Evolutionary conservation across 169 alveolate species (phyloP).

Genomic region (Cardiosporidium cionae): DNA sequence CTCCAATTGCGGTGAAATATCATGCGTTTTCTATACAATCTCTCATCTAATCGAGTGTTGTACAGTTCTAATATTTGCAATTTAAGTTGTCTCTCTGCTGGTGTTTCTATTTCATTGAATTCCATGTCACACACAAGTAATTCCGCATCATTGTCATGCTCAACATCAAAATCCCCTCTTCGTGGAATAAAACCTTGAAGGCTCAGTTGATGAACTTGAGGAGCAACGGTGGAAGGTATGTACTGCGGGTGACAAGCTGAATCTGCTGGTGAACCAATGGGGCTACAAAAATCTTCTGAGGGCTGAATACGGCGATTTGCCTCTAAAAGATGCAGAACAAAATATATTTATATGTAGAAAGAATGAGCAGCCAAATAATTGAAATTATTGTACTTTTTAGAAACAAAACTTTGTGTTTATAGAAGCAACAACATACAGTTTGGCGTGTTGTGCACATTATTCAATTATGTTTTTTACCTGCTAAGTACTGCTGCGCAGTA

Average conservation of each 20-base stretch:
- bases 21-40: conserved; percentile 67
- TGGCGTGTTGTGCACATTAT: too few relatives aligned
- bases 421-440: too few relatives aligned
- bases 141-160: conserved; percentile 95
- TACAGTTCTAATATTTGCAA: conserved; percentile 43
- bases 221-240: background rate
- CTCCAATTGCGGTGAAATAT: conserved; percentile 60
- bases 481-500: too few relatives aligned
- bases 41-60: conserved; percentile 75
- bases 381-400: too few relatives aligned
- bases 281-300: too few relatives aligned
- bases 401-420: too few relatives aligned
- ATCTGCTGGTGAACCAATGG: background rate
- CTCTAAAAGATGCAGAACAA: too few relatives aligned
- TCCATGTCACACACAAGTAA: conserved; percentile 89
- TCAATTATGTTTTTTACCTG: too few relatives aligned
- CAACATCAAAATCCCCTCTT: conserved; percentile 95
- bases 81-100: conserved; percentile 6
- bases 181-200: conserved; percentile 83
- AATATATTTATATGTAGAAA: too few relatives aligned
- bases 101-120: conserved; percentile 54
- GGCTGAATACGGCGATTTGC: too few relatives aligned
- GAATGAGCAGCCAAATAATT: too few relatives aligned
- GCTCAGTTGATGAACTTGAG: background rate
- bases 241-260: background rate